Conservation (phyloP, 768 basidiomycete genomes). For the Boletus speciosus region DNA sequence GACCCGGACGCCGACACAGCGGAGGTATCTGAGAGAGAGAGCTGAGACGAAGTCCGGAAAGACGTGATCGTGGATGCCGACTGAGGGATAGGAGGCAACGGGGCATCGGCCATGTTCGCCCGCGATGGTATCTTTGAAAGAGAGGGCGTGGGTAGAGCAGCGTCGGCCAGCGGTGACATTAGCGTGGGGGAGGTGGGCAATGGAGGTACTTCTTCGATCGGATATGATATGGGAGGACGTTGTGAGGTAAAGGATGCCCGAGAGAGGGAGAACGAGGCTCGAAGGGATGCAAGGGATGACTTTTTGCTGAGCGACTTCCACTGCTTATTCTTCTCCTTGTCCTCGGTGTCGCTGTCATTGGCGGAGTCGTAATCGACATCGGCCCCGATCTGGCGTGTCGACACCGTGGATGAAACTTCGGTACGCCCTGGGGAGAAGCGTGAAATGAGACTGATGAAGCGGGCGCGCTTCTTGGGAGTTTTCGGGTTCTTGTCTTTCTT, state of each 20-base stretch:
- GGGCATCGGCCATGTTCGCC: constrained; percentile 1
- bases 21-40: constrained; percentile 16
- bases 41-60: constrained; percentile 20
- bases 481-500: constrained; percentile 26
- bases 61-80: constrained; percentile 28
- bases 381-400: background rate
- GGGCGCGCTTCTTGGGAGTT: constrained; percentile 29
- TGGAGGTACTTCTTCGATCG: constrained; percentile 25
- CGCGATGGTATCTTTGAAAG: constrained; percentile 26
- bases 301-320: constrained; percentile 28
- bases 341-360: constrained; percentile 23
- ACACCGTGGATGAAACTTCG: constrained; percentile 11
- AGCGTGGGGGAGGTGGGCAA: constrained; percentile 26
- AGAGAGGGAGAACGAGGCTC: constrained; percentile 30
- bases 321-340: constrained; percentile 11
- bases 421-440: constrained; percentile 30
- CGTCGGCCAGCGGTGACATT: constrained; percentile 2
- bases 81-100: constrained; percentile 28
- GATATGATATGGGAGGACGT: constrained; percentile 19
- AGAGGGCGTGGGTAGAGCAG: background rate
- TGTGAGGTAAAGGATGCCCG: constrained; percentile 28
- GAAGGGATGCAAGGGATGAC: constrained; percentile 29
- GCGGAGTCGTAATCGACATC: constrained; percentile 20
- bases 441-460: constrained; percentile 32
- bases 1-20: constrained; percentile 18